Evolutionary conservation across 371 early-diverging fungal species (phyloP).

Genomic region (Mortierella sp.): DNA sequence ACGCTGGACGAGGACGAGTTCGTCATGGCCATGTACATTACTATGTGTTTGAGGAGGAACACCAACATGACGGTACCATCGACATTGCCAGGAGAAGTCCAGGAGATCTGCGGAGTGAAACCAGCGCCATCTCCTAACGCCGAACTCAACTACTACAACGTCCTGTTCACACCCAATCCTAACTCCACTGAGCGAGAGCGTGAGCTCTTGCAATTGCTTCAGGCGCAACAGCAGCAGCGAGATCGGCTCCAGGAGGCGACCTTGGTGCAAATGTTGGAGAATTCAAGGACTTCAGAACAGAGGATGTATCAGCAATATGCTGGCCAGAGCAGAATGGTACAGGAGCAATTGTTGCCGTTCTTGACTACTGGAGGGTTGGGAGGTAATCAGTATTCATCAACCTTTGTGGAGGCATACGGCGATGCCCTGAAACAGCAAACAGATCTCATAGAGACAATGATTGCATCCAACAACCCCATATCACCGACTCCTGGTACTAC

Average conservation of each 20-base stretch:
- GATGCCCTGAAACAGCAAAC: background rate
- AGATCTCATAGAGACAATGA: background rate
- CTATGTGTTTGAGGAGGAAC: background rate
- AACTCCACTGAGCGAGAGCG: background rate
- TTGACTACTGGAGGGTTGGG: background rate
- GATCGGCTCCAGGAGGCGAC: background rate
- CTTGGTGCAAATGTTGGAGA: background rate
- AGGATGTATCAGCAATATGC: background rate
- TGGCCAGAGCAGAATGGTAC: background rate
- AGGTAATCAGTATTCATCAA: background rate
- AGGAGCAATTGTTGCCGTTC: background rate
- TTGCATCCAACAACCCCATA: background rate
- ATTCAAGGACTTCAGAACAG: background rate
- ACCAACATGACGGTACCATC: background rate
- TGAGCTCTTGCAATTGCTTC: background rate
- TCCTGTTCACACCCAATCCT: background rate
- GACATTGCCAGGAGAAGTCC: background rate
- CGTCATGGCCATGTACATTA: slow-evolving; percentile 4
- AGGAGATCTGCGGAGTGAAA: background rate
- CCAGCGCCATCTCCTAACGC: background rate
- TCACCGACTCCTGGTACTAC: background rate
- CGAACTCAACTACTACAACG: background rate
- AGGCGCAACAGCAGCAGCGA: background rate
- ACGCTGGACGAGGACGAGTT: background rate
- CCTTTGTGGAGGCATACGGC: background rate